Evolutionary conservation across 192 early-diverging fungal genomes (phyloP).

Genomic region (Podila minutissima): DNA sequence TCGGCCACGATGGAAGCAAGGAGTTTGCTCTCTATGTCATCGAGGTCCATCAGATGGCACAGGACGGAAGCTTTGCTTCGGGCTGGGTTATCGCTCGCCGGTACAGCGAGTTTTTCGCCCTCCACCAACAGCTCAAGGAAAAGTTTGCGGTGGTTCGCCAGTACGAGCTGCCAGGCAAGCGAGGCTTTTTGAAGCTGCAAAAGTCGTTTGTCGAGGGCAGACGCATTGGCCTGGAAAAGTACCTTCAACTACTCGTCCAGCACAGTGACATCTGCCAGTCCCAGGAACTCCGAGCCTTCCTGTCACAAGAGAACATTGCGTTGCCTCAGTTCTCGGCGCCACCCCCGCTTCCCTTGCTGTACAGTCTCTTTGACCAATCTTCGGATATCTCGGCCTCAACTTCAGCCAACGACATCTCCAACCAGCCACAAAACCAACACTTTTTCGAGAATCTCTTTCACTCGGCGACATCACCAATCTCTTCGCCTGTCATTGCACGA

Average conservation of each 20-base stretch:
- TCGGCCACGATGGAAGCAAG: constrained; percentile 60
- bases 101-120: constrained; percentile 86
- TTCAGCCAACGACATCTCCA: background rate
- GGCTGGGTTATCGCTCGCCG: constrained; percentile 84
- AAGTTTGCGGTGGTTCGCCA: constrained; percentile 66
- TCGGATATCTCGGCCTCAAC: background rate
- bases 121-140: constrained; percentile 77
- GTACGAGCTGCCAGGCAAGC: constrained; percentile 81
- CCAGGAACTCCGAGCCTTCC: constrained; percentile 73
- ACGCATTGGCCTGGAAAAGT: constrained; percentile 71
- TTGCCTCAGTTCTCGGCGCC: constrained; percentile 41
- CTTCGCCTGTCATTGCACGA: constrained; percentile 3
- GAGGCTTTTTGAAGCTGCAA: constrained; percentile 73
- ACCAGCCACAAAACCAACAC: constrained; percentile 9
- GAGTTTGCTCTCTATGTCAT: constrained; percentile 72
- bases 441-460: constrained; percentile 47
- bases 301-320: constrained; percentile 70
- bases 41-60: constrained; percentile 71
- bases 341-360: background rate
- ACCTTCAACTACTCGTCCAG: constrained; percentile 69
- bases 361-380: constrained; percentile 10
- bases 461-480: constrained; percentile 21
- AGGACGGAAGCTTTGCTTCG: constrained; percentile 60
- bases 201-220: constrained; percentile 76
- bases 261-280: constrained; percentile 68